A percentile compares a stretch with the other conserved stretches of the same genome.
These are phyloP conservation scores for Pinus albicaulis DNA, from an alignment of 75 land plant genomes.

Conservation along the genomic window DNA sequence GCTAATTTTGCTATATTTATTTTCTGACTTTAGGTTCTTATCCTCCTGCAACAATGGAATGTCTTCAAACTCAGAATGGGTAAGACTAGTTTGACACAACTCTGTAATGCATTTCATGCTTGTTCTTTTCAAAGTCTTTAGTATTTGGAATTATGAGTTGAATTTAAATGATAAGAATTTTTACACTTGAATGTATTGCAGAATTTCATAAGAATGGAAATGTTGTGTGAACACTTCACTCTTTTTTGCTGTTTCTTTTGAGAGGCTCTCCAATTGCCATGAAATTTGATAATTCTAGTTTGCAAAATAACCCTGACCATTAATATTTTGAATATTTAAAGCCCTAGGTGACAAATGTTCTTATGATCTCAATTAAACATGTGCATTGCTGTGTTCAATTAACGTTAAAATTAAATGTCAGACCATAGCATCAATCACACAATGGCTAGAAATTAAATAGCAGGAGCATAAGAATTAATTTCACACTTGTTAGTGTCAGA, in stretches of 20 bases:
- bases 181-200: neutral
- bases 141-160: neutral
- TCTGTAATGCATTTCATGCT: neutral
- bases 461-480: too few species aligned
- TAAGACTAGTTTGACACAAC: conserved; percentile 2
- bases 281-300: neutral
- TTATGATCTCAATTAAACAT: too few species aligned
- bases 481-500: too few species aligned
- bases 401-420: too few species aligned
- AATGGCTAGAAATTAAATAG: too few species aligned
- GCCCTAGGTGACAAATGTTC: too few species aligned
- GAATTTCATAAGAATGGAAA: neutral
- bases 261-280: neutral
- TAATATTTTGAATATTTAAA: too few species aligned
- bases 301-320: neutral
- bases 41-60: conserved; percentile 34
- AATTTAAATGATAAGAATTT: neutral
- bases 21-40: conserved; percentile 26
- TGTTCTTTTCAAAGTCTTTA: neutral
- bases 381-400: too few species aligned
- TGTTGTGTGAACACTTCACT: neutral
- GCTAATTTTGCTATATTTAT: neutral
- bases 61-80: conserved; percentile 7
- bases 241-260: neutral
- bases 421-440: too few species aligned